Conservation (phyloP, 768 basidiomycete species). For the Hericium rajendrae region DNA sequence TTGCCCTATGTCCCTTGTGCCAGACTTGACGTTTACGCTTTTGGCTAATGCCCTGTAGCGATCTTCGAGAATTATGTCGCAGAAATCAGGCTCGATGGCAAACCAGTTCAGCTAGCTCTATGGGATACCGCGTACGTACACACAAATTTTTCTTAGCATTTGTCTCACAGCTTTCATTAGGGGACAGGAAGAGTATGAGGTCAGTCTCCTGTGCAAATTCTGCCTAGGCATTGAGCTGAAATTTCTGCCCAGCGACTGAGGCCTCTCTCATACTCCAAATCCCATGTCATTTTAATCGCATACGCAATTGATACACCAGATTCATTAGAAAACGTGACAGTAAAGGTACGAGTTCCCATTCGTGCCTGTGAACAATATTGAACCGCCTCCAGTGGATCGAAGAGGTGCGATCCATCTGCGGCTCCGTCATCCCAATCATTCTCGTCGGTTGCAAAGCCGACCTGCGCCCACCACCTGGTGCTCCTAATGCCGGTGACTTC, state of each 20-base stretch:
- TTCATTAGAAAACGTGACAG: conserved; percentile 89
- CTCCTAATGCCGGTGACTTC: conserved; percentile 42
- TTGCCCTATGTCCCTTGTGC: not conserved
- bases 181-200: conserved; percentile 98
- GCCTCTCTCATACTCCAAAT: conserved; percentile 96
- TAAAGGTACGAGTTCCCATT: conserved; percentile 50
- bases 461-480: conserved; percentile 53
- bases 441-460: conserved; percentile 97
- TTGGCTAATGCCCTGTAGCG: conserved; percentile 35
- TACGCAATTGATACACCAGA: conserved; percentile 95
- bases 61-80: conserved; percentile 99
- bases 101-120: conserved; percentile 91
- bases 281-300: conserved; percentile 97
- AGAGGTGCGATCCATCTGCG: conserved; percentile 96
- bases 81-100: conserved; percentile 94
- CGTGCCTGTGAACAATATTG: not conserved
- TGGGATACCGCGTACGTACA: conserved; percentile 97
- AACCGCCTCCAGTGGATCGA: conserved; percentile 75
- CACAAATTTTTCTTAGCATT: conserved; percentile 1
- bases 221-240: not conserved
- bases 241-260: conserved; percentile 61
- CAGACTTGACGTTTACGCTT: not conserved
- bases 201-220: conserved; percentile 22
- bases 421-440: conserved; percentile 83
- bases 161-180: conserved; percentile 31